These are phyloP conservation scores for Coniochaeta ligniaria DNA, from an alignment of 2,329 filamentous ascomycete species.

Conservation along the genomic window DNA sequence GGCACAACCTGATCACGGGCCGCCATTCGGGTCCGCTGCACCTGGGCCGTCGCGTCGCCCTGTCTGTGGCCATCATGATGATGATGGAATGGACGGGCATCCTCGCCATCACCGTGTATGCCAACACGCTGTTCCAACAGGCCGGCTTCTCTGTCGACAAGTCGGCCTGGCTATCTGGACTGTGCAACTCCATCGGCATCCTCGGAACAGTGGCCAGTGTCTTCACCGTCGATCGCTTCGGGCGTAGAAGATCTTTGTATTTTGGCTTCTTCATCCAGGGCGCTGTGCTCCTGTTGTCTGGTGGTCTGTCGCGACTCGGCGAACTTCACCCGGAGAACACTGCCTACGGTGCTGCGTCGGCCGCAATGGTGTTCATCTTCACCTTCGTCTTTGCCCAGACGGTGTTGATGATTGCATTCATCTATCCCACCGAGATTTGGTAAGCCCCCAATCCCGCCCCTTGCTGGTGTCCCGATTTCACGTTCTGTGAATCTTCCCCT, in stretches of 20 bases:
- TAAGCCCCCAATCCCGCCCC: too few species aligned
- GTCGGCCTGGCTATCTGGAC: slow-evolving; percentile 56
- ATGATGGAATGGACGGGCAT: slow-evolving; percentile 67
- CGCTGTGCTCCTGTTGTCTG: slow-evolving; percentile 54
- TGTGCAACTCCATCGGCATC: slow-evolving; percentile 45
- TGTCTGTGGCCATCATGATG: slow-evolving; percentile 66
- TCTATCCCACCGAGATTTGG: slow-evolving; percentile 66
- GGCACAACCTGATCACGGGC: slow-evolving; percentile 60
- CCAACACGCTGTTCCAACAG: slow-evolving; percentile 53
- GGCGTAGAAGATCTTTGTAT: slow-evolving; percentile 61
- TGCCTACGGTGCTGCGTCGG: slow-evolving; percentile 21
- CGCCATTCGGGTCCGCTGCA: slow-evolving; percentile 59
- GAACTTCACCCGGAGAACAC: slow-evolving; percentile 46
- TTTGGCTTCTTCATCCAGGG: slow-evolving; percentile 60
- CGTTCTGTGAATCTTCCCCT: too few species aligned
- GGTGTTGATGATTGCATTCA: slow-evolving; percentile 42
- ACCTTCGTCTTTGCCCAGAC: slow-evolving; percentile 32
- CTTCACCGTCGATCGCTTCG: slow-evolving; percentile 63
- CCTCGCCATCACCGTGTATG: slow-evolving; percentile 58
- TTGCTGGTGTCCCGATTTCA: too few species aligned
- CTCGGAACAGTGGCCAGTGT: slow-evolving; percentile 62
- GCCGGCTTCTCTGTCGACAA: slow-evolving; percentile 56
- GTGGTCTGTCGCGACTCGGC: slow-evolving; percentile 31
- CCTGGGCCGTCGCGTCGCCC: slow-evolving; percentile 58
- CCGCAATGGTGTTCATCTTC: slow-evolving; percentile 31